Conservation (phyloP, 2,329 filamentous ascomycete genomes). For the Nemania sp. region DNA sequence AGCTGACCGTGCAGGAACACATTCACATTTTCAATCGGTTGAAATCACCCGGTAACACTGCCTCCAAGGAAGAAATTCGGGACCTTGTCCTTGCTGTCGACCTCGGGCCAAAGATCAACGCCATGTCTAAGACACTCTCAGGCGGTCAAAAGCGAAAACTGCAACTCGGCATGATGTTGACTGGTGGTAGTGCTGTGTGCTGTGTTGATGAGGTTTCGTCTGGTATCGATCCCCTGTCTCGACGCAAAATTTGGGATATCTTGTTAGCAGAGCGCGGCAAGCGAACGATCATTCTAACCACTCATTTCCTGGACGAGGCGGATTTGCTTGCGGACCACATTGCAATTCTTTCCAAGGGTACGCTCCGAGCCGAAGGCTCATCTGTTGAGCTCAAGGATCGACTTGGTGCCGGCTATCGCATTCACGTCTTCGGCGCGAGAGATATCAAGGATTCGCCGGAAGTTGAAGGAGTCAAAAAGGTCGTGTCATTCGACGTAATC, state of each 20-base stretch:
- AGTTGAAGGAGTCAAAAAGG: constrained; percentile 59
- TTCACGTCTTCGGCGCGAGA: constrained; percentile 69
- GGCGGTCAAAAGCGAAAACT: constrained; percentile 92
- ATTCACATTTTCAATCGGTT: constrained; percentile 81
- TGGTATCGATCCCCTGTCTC: constrained; percentile 82
- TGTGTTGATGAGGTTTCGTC: constrained; percentile 91
- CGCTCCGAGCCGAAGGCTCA: constrained; percentile 78
- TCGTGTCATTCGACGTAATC: constrained; percentile 68
- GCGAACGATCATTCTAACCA: constrained; percentile 84
- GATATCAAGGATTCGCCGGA: constrained; percentile 51
- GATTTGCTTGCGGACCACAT: constrained; percentile 89
- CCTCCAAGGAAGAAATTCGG: constrained; percentile 61
- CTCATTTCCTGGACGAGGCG: constrained; percentile 92
- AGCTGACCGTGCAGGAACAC: constrained; percentile 84
- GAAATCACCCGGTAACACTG: constrained; percentile 64
- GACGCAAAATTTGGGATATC: constrained; percentile 94
- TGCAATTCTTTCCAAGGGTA: constrained; percentile 82
- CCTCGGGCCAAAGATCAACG: constrained; percentile 71
- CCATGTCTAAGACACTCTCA: constrained; percentile 76
- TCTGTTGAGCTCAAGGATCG: constrained; percentile 83
- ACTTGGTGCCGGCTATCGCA: constrained; percentile 81
- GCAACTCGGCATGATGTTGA: constrained; percentile 94
- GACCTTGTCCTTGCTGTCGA: constrained; percentile 73
- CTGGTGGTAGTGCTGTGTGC: constrained; percentile 83
- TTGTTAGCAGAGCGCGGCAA: constrained; percentile 79